A percentile compares a stretch with the other conserved stretches of the same genome.
These are phyloP conservation scores for Talaromyces nanjingensis DNA, from an alignment of 495 filamentous ascomycete genomes.

Conservation along the genomic window DNA sequence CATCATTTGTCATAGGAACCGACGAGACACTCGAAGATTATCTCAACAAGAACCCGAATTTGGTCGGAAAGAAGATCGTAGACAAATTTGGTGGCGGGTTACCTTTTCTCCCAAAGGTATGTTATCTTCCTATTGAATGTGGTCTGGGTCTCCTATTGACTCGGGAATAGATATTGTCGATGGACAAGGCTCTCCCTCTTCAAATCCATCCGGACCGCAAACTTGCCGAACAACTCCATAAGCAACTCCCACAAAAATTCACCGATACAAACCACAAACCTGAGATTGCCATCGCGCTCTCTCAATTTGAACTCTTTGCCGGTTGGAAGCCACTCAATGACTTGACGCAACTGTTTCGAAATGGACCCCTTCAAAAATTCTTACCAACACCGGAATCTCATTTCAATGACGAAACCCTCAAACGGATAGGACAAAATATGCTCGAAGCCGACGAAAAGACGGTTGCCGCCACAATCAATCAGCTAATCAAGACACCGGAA, in stretches of 20 bases:
- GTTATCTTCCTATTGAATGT: background rate
- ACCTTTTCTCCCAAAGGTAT: conserved; percentile 68
- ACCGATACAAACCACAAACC: conserved; percentile 75
- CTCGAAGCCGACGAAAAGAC: conserved; percentile 45
- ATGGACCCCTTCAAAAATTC: conserved; percentile 48
- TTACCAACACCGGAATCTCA: conserved; percentile 32
- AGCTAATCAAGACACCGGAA: conserved; percentile 40
- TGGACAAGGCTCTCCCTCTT: conserved; percentile 71
- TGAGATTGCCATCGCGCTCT: conserved; percentile 70
- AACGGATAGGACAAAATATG: conserved; percentile 48
- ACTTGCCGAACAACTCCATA: conserved; percentile 56
- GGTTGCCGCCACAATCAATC: conserved; percentile 42
- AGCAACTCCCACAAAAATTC: conserved; percentile 56
- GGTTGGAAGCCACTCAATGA: conserved; percentile 63
- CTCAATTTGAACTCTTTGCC: conserved; percentile 73
- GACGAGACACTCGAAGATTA: conserved; percentile 60
- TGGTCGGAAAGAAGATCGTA: conserved; percentile 58
- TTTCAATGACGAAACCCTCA: conserved; percentile 57
- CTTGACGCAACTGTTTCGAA: conserved; percentile 52
- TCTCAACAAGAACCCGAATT: conserved; percentile 55
- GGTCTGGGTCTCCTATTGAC: background rate
- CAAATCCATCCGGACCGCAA: conserved; percentile 71
- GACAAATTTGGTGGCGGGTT: conserved; percentile 60
- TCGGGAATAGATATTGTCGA: conserved; percentile 55
- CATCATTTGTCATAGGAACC: conserved; percentile 53